A percentile compares a stretch with the other conserved stretches of the same genome.
Conservation (phyloP, 2,329 filamentous ascomycete species). For the Xylaria sp. region DNA sequence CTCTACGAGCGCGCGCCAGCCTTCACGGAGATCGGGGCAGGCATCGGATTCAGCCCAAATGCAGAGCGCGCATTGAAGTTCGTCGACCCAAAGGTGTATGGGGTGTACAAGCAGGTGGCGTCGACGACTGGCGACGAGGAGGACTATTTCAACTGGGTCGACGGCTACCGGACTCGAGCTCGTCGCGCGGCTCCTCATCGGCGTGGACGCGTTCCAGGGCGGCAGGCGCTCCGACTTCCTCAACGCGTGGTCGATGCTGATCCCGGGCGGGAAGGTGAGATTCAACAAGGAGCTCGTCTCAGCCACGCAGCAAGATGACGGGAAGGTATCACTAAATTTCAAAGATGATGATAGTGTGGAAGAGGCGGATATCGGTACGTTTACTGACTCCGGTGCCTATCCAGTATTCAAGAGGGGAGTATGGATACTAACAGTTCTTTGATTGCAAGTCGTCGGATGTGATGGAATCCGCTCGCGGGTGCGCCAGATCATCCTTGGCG, state of each 20-base stretch:
- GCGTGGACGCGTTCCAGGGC: slow-evolving; percentile 50
- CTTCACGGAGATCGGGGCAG: slow-evolving; percentile 56
- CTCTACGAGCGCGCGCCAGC: slow-evolving; percentile 53
- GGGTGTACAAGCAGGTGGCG: slow-evolving; percentile 46
- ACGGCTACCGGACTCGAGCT: slow-evolving; percentile 43
- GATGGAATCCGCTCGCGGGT: slow-evolving; percentile 68
- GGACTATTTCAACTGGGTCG: slow-evolving; percentile 52
- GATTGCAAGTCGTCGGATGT: slow-evolving; percentile 58
- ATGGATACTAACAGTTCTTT: slow-evolving; percentile 11
- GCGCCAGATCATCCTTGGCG: slow-evolving; percentile 57
- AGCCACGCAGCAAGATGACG: slow-evolving; percentile 36
- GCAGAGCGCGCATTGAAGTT: slow-evolving; percentile 52
- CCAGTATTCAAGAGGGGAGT: no score
- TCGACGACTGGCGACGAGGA: slow-evolving; percentile 36
- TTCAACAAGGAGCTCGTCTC: slow-evolving; percentile 45
- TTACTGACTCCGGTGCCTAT: background rate
- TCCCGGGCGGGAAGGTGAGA: slow-evolving; percentile 37
- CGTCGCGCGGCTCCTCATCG: slow-evolving; percentile 45
- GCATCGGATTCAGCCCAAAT: slow-evolving; percentile 59
- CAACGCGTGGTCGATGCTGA: slow-evolving; percentile 45
- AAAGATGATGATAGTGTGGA: slow-evolving; percentile 41
- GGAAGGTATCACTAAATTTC: slow-evolving; percentile 39
- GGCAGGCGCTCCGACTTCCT: slow-evolving; percentile 49
- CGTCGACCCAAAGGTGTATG: slow-evolving; percentile 44
- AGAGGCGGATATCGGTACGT: slow-evolving; percentile 41